Conservation (phyloP, 768 basidiomycete species). For the Macrolepiota albuminosa region DNA sequence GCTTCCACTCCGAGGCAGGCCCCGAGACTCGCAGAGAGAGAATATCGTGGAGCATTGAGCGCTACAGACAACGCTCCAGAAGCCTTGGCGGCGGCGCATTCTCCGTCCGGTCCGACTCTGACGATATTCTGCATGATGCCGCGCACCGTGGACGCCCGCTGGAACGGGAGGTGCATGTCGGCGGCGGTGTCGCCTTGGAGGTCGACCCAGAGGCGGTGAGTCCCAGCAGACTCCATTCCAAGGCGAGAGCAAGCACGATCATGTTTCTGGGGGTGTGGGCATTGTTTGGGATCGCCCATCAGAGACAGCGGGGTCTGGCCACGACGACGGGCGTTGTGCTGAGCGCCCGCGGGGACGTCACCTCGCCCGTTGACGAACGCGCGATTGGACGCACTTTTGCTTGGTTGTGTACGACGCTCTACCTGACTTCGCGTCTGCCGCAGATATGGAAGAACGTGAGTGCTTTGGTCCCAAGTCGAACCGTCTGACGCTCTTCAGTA, state of each 20-base stretch:
- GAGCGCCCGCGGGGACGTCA: conserved; percentile 15
- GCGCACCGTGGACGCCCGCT: conserved; percentile 41
- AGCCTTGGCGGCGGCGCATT: conserved; percentile 38
- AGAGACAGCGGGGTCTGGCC: conserved; percentile 19
- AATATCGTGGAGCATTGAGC: conserved; percentile 67
- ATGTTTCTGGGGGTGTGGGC: conserved; percentile 78
- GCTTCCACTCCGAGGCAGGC: conserved; percentile 72
- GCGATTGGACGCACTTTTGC: conserved; percentile 88
- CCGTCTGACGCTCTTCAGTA: conserved; percentile 42
- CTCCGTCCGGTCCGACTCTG: conserved; percentile 24
- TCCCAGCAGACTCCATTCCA: conserved; percentile 40
- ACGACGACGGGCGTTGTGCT: conserved; percentile 44
- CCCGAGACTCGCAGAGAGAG: conserved; percentile 41
- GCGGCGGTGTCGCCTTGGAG: conserved; percentile 17
- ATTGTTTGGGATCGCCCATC: conserved; percentile 54
- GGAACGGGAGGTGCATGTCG: conserved; percentile 26
- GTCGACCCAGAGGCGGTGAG: conserved; percentile 19
- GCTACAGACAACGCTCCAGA: conserved; percentile 35
- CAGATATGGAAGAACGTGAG: conserved; percentile 99
- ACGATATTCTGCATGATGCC: conserved; percentile 17
- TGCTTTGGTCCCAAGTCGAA: conserved; percentile 14
- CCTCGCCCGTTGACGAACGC: conserved; percentile 41
- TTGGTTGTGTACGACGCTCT: conserved; percentile 91
- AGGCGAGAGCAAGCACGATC: conserved; percentile 65
- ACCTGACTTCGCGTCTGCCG: conserved; percentile 89